Evolutionary conservation across 1,284 basidiomycete genomes (phyloP), one percentile per base, ranked within the genome.

Genomic region (Moniliophthora roreri): DNA sequence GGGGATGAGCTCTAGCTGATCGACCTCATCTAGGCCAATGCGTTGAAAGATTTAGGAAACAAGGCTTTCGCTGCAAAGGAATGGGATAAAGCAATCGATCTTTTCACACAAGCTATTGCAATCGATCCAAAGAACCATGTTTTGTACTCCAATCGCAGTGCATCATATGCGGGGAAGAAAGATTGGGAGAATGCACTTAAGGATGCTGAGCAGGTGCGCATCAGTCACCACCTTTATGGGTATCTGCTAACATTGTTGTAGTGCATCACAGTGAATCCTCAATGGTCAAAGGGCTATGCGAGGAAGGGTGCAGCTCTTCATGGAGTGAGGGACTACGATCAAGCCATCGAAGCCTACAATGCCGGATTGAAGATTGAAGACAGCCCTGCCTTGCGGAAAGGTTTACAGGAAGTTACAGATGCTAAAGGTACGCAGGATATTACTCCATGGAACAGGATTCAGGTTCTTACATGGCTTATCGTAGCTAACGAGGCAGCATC

Each of bases 291-390:
- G 70, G 95, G 95, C 2, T 95, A 90, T 72, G 89, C 89, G 16
- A 84, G 95, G 53, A 96, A 96, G 67, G 95, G 95, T 51, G 94
- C 94, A 35, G 95, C 95, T n/a, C 74, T 98, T 44, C 95, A 98
- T 66, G 95, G 95, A 34, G 77, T 84, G 36, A 79, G 80, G 55
- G 77, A 79, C 68, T 95, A 84, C 66, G 87, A 88, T 54, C 93
- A 95, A 15, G 93, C 94, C 6, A 89, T 97, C 59, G 78, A 78
- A 26, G 84, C 87, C 6, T 95, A 93, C 69, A 81, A 96, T 66
- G 74, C 76, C 23, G 95, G 95, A 41, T 76, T 97, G 42, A 84
- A 91, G 66, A 72, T 87, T 40, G 93, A 95, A 65, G 85, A 89
- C 61, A 92, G 85, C 64, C 86, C 89, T 4, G 85, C 86, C 1